These are phyloP conservation scores for Hydrangea macrophylla DNA, from an alignment of 148 eudicot genomes.

Conservation along the genomic window DNA sequence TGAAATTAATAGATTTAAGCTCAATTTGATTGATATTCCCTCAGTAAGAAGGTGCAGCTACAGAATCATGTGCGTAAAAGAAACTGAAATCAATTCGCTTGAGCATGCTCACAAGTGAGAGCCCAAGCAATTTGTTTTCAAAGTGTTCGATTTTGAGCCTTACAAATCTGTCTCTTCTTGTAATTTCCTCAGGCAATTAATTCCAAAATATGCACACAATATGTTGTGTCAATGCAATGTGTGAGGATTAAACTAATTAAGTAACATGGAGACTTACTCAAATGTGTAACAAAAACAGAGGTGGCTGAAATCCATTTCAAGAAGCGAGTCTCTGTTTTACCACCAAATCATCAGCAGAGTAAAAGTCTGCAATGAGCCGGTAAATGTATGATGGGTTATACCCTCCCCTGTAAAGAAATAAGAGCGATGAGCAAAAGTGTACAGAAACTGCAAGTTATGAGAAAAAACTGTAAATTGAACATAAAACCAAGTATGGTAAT, in stretches of 20 bases:
- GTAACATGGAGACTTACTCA: constrained; percentile 18
- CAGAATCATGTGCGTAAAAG: neutral
- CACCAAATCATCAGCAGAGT: constrained; percentile 90
- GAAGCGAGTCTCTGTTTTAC: constrained; percentile 55
- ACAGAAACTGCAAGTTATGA: neutral
- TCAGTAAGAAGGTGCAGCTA: neutral
- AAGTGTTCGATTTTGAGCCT: neutral
- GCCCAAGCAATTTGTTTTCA: constrained; percentile 1
- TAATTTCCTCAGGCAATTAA: neutral
- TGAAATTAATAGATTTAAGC: neutral
- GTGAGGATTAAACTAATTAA: neutral
- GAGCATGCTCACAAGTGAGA: neutral
- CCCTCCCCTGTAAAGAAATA: constrained; percentile 70
- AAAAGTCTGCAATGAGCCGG: constrained; percentile 87
- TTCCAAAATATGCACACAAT: neutral
- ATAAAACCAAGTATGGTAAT: neutral
- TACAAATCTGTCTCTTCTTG: neutral
- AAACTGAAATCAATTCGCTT: neutral
- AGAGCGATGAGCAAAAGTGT: neutral
- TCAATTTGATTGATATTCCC: neutral
- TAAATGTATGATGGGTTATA: constrained; percentile 97
- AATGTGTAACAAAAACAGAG: neutral
- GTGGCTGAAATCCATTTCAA: constrained; percentile 31
- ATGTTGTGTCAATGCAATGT: neutral
- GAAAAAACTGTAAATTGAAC: neutral